phyloP scores from a whole-genome alignment of 371 early-diverging fungal genomes.

The Phascolomyces articulosus region DNA sequence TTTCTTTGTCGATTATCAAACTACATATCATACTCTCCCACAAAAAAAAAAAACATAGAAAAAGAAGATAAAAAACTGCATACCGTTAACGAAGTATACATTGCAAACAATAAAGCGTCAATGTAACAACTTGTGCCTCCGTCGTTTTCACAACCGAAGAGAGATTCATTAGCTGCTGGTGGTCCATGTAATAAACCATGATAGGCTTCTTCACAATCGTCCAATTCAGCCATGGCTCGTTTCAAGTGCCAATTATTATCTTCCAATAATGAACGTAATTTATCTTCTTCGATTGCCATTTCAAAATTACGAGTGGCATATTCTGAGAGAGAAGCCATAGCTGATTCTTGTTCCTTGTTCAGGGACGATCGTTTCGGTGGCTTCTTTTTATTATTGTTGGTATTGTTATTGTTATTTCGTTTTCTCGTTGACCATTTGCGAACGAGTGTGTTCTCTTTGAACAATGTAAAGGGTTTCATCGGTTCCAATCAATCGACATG shows the following conservation, averaged over 20 bases:
- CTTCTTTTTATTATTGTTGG: neutral
- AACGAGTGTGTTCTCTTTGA: neutral
- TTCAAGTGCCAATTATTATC: conserved; percentile 39
- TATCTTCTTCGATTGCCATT: conserved; percentile 12
- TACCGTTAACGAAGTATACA: conserved; percentile 54
- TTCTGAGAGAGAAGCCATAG: conserved; percentile 15
- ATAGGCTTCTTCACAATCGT: conserved; percentile 39
- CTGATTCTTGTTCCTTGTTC: conserved; percentile 1
- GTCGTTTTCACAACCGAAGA: conserved; percentile 59
- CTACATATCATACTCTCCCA: too few species aligned
- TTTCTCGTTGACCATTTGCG: conserved; percentile 1
- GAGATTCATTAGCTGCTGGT: neutral
- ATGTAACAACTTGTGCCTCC: conserved; percentile 63
- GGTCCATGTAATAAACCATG: conserved; percentile 31
- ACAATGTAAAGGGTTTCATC: neutral
- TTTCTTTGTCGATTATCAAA: too few species aligned
- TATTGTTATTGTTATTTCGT: neutral
- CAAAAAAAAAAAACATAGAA: too few species aligned
- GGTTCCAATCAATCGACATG: neutral
- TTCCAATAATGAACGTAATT: conserved; percentile 25
- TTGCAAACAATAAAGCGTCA: conserved; percentile 60
- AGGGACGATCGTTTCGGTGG: neutral
- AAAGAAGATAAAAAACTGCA: too few species aligned
- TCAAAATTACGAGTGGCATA: conserved; percentile 28
- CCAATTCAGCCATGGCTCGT: conserved; percentile 29